A percentile compares a stretch with the other conserved stretches of the same genome.
phyloP scores from a whole-genome alignment of 495 filamentous ascomycete species.

The Penicillium arizonense region DNA sequence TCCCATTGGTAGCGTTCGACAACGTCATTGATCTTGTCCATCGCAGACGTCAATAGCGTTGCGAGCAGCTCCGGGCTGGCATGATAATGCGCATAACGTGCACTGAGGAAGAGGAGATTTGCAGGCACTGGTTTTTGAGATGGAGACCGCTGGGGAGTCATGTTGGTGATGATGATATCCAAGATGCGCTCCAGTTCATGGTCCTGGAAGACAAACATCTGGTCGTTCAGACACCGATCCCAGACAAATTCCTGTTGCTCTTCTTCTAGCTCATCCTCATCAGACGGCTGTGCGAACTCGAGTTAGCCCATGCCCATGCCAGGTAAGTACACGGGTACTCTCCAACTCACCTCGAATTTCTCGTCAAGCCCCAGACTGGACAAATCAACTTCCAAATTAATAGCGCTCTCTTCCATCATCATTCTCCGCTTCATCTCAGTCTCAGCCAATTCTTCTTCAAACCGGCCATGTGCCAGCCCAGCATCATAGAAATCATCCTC shows the following conservation, averaged over 20 bases:
- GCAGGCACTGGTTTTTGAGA: constrained; percentile 97
- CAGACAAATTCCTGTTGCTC: constrained; percentile 97
- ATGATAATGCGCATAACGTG: constrained; percentile 96
- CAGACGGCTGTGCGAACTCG: constrained; percentile 55
- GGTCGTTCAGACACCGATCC: constrained; percentile 91
- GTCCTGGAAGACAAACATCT: constrained; percentile 99
- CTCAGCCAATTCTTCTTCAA: constrained; percentile 96
- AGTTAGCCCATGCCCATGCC: constrained; percentile 5
- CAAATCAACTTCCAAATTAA: constrained; percentile 94
- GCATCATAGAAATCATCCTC: constrained; percentile 93
- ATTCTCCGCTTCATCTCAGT: constrained; percentile 93
- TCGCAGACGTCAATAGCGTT: constrained; percentile 77
- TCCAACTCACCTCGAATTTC: constrained; percentile 74
- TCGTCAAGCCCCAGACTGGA: constrained; percentile 96
- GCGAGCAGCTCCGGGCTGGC: constrained; percentile 80
- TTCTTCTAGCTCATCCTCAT: constrained; percentile 73
- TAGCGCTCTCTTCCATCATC: constrained; percentile 99
- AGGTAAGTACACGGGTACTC: not conserved
- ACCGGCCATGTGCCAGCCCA: constrained; percentile 87
- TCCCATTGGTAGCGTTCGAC: constrained; percentile 96
- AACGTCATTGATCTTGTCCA: constrained; percentile 94
- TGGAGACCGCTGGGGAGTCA: constrained; percentile 93
- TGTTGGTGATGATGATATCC: constrained; percentile 95
- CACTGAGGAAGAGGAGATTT: constrained; percentile 93
- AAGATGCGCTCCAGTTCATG: constrained; percentile 84